Base-by-base conservation (phyloP, 371 early-diverging fungal genomes). In the Rhizopus microsporus region DNA sequence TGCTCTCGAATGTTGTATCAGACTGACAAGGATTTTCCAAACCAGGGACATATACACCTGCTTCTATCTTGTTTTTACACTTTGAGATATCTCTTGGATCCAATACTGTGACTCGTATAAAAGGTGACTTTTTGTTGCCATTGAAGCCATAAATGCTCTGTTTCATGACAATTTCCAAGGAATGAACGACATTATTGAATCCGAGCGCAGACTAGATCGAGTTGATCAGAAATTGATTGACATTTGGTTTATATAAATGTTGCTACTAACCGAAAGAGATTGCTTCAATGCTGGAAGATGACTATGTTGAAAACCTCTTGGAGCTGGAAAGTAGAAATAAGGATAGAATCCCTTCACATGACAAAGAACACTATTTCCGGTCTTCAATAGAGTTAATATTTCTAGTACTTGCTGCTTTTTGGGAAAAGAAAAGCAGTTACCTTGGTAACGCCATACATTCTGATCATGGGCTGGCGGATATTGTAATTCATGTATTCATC, bases 311-410 rank as follows among this genome's bases (percentile, higher is more conserved):
- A 95, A 91, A 6, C 90, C 90, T 30, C 67, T 17, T 3, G 97
- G 97, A 2, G 94, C 92, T 8, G 95, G 91, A 12, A 97, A 87
- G 72, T 99, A 99, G 63, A 99, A 93, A 73, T 99, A 98, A 7
- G 98, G 98, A 16, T 84, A 72, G 69, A 98, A 99, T 3, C 93
- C 95, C 16, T 84, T 84, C 3, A 99, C 96, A 78, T 93, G 93
- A 61, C 98, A 96, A 3, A 91, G 72, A 8, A 99, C 92, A 55
- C 92, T 92, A 62, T 93, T 81, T 23, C 95, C 94, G 7, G 67
- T 67, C 88, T 43, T 23, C 23, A 23, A 23, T 23, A 23, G 39
- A 39, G 29, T 30, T 35, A 57, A 46, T 43, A 5, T 39, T 57
- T 29, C n/a, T 15, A 17, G 15, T n/a, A 3, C n/a, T 43, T 43